Evolutionary conservation across 192 early-diverging fungal species (phyloP), one percentile per base, ranked within the genome.

Genomic region (Lunasporangiospora selenospora): DNA sequence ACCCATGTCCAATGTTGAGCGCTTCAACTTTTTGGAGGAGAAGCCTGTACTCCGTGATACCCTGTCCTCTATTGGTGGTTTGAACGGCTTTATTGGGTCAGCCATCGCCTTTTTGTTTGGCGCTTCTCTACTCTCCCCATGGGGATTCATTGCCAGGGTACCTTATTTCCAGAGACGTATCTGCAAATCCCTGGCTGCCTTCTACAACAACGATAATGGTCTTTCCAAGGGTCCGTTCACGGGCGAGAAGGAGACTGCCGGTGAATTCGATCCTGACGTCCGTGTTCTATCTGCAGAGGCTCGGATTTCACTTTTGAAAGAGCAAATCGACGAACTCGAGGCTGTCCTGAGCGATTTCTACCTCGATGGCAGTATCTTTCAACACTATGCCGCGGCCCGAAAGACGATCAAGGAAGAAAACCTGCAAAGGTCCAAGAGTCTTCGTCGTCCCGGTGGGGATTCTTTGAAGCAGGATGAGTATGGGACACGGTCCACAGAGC

Each of bases 171-270:
- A 59, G 1, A 21, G 45, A 19, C 44, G 53, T 16, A 61, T 71
- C 41, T 45, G 53, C 0, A 41, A 33, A 2, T 71, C 67, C 6
- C 16, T 71, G 23, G 59, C 59, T 2, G 38, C 56, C 15, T 58
- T 59, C 13, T 71, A 62, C 21, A 41, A 51, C 4, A 50, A 49
- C 1, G 12, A 39, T 2, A 38, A 57, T 7, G 67, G 67, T 0
- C 26, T 62, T 6, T 71, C 59, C 23, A 71, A 71, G 10, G 67
- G 67, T 0, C 67, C 67, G 3, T 71, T 71, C 21, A 71, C 67
- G n/a, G 53, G 50, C n/a, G 12, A 30, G 27, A 34, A 52, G 5
- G 54, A 56, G 24, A 15, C 62, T 2, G 57, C 54, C 40, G 67
- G 67, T 3, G 23, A 50, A 18, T 71, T 71, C 21, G 59, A 56